phyloP scores from a whole-genome alignment of 208 protist genomes.

The Trypanosoma vivax region DNA sequence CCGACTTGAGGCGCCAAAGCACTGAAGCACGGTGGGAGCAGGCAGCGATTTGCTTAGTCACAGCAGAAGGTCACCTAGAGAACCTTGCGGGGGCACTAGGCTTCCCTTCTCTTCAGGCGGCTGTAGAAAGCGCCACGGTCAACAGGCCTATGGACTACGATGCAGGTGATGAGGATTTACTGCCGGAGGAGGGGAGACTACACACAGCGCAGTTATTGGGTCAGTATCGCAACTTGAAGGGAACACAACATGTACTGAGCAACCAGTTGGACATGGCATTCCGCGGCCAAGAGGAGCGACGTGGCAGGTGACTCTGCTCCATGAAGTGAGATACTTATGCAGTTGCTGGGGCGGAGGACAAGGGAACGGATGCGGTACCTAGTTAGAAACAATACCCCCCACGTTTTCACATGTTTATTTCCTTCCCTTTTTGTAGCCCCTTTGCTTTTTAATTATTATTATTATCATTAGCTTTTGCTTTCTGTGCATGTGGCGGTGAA shows the following conservation, averaged over 20 bases:
- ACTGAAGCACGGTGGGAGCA: slow-evolving; percentile 23
- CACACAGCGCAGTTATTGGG: background rate
- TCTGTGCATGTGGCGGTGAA: no score
- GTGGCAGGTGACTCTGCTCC: no score
- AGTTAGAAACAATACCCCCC: no score
- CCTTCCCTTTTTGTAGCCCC: no score
- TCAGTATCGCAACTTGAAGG: slow-evolving; percentile 7
- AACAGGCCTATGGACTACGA: slow-evolving; percentile 7
- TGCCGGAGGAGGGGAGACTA: slow-evolving; percentile 10
- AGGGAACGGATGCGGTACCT: no score
- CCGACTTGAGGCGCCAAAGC: slow-evolving; percentile 2
- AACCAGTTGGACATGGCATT: slow-evolving; percentile 5
- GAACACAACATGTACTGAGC: background rate
- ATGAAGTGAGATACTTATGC: no score
- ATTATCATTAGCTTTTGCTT: no score
- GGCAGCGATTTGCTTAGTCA: slow-evolving; percentile 13
- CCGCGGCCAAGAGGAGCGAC: background rate
- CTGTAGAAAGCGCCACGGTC: slow-evolving; percentile 1
- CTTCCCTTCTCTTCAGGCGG: slow-evolving; percentile 2
- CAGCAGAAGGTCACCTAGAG: slow-evolving; percentile 20
- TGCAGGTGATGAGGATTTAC: background rate
- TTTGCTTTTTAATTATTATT: no score
- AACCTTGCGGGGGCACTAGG: slow-evolving; percentile 15
- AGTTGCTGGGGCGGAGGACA: no score
- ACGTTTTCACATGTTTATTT: no score